These are phyloP conservation scores for Chalara sp. DNA, from an alignment of 2,329 filamentous ascomycete species.

Conservation along the genomic window DNA sequence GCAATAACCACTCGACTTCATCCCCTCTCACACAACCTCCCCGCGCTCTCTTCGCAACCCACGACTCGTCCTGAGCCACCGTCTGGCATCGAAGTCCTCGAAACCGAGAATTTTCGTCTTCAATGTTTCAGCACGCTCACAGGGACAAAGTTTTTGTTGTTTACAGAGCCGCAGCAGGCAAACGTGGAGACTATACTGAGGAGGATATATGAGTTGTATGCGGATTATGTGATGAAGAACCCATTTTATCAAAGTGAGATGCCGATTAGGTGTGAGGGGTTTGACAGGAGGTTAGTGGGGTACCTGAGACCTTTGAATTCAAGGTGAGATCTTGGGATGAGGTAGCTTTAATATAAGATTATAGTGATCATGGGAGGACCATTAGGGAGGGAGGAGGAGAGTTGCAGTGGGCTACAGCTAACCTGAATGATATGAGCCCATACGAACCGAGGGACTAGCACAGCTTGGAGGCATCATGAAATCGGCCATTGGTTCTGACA, in stretches of 20 bases:
- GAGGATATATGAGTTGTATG: constrained; percentile 88
- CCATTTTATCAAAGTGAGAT: constrained; percentile 98
- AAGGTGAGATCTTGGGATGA: constrained; percentile 12
- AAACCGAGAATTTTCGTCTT: constrained; percentile 88
- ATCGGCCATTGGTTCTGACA: too few species aligned
- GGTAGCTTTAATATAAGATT: neutral
- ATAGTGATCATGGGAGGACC: too few species aligned
- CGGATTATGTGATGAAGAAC: constrained; percentile 99
- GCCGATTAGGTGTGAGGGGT: constrained; percentile 91
- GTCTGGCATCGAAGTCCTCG: constrained; percentile 84
- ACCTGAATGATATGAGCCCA: too few species aligned
- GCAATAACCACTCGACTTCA: constrained; percentile 59
- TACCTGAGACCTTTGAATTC: constrained; percentile 72
- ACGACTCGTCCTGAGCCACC: constrained; percentile 51
- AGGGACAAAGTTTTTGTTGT: constrained; percentile 90
- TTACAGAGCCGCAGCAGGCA: constrained; percentile 68
- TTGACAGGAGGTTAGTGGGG: constrained; percentile 76
- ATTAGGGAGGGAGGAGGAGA: too few species aligned
- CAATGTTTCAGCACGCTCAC: constrained; percentile 95
- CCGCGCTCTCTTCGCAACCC: constrained; percentile 40
- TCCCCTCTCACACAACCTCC: constrained; percentile 46
- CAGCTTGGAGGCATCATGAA: too few species aligned
- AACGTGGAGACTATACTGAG: constrained; percentile 80
- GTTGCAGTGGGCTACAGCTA: too few species aligned
- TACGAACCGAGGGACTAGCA: too few species aligned